Evolutionary conservation across 2,329 filamentous ascomycete genomes (phyloP).

Genomic region (Colletotrichum echinochloae): DNA sequence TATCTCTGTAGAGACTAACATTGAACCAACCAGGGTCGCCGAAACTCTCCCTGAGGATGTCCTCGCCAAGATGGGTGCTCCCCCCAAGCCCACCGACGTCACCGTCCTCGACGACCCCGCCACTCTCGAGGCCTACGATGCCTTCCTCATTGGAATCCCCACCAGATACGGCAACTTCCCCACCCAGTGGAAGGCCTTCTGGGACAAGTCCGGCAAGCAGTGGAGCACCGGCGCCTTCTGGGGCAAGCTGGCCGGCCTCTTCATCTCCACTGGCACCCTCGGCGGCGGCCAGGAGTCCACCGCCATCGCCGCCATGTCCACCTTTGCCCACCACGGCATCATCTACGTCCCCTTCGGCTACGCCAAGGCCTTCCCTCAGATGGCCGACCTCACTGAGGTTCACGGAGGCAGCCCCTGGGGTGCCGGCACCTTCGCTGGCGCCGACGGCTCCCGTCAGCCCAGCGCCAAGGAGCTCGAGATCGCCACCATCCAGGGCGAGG

Average conservation of each 20-base stretch:
- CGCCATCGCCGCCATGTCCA: slow-evolving; percentile 82
- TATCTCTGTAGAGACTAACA: slow-evolving; percentile 20
- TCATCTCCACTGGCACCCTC: slow-evolving; percentile 85
- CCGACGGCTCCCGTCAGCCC: slow-evolving; percentile 88
- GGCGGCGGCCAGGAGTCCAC: slow-evolving; percentile 97
- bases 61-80: slow-evolving; percentile 90
- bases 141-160: slow-evolving; percentile 91
- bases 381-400: slow-evolving; percentile 81
- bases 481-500: slow-evolving; percentile 84
- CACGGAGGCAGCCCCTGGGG: slow-evolving; percentile 93
- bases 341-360: slow-evolving; percentile 97
- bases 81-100: slow-evolving; percentile 77
- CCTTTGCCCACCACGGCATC: slow-evolving; percentile 92
- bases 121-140: slow-evolving; percentile 80
- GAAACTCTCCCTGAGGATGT: slow-evolving; percentile 91
- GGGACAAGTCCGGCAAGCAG: slow-evolving; percentile 89
- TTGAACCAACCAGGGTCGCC: slow-evolving; percentile 65
- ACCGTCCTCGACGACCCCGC: slow-evolving; percentile 69
- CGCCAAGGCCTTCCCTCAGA: slow-evolving; percentile 77
- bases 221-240: slow-evolving; percentile 82
- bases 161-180: slow-evolving; percentile 98
- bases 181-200: slow-evolving; percentile 93
- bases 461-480: slow-evolving; percentile 79
- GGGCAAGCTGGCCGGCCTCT: slow-evolving; percentile 92
- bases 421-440: slow-evolving; percentile 86